A percentile compares a stretch with the other conserved stretches of the same genome.
Conservation (phyloP, 495 filamentous ascomycete genomes). For the Trichocladium uniseriatum region DNA sequence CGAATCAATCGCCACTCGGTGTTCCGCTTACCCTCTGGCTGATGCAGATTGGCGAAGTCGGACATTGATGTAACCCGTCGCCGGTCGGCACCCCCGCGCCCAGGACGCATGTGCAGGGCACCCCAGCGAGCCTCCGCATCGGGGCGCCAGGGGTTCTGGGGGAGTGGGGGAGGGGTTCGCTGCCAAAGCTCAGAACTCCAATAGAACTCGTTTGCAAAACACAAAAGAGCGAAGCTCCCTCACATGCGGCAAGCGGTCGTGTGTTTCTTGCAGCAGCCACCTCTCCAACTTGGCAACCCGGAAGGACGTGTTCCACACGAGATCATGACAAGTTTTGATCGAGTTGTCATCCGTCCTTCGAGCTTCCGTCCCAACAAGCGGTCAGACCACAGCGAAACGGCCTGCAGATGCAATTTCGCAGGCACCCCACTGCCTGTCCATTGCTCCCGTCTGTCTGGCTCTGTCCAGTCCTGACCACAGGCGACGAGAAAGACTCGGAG, state of each 20-base stretch:
- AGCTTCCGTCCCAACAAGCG: too few relatives aligned
- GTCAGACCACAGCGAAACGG: too few relatives aligned
- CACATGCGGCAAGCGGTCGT: not conserved
- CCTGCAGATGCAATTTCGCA: too few relatives aligned
- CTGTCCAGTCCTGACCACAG: too few relatives aligned
- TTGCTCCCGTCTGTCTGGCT: slow-evolving; percentile 1
- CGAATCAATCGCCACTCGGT: not conserved
- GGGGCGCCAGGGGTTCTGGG: too few relatives aligned
- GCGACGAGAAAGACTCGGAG: slow-evolving; percentile 8
- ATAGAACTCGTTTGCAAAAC: too few relatives aligned
- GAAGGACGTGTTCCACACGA: too few relatives aligned
- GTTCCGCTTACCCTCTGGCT: not conserved
- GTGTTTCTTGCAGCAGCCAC: not conserved
- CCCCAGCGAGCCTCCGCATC: not conserved
- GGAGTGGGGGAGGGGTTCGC: too few relatives aligned
- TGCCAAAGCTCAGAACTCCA: too few relatives aligned
- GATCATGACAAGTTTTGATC: too few relatives aligned
- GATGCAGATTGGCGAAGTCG: slow-evolving; percentile 15
- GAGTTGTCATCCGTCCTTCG: too few relatives aligned
- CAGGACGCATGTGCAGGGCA: not conserved
- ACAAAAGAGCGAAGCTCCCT: not conserved
- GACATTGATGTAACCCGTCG: not conserved
- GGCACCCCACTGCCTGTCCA: too few relatives aligned
- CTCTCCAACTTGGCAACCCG: not conserved
- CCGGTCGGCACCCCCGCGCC: not conserved